Evolutionary conservation across 75 land plant genomes (phyloP).

Genomic region (Chamaecyparis obtusa): DNA sequence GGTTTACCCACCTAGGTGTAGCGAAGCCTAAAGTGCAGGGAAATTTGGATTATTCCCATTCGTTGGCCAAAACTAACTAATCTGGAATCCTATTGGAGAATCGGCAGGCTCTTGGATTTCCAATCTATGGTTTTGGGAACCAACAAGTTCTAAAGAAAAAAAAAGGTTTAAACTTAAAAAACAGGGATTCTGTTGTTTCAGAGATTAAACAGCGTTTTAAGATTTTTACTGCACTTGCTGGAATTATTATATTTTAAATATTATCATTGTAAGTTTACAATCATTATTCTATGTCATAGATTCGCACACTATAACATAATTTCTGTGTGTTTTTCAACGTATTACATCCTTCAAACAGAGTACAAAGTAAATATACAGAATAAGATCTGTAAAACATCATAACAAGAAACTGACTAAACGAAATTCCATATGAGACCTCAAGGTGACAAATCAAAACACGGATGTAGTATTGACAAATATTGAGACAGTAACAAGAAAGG

Average conservation of each 20-base stretch:
- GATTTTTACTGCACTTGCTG: background rate
- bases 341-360: background rate
- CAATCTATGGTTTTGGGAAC: no score
- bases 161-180: background rate
- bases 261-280: background rate
- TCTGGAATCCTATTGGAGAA: no score
- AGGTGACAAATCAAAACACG: background rate
- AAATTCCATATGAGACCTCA: background rate
- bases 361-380: background rate
- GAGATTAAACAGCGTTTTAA: background rate
- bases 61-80: no score
- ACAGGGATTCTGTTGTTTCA: background rate
- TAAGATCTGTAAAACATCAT: background rate
- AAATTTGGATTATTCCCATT: no score
- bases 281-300: background rate
- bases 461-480: background rate
- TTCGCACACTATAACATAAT: background rate
- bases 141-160: no score
- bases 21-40: no score
- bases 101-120: no score
- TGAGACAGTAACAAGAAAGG: background rate
- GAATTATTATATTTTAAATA: background rate
- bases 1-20: no score
- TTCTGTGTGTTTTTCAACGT: background rate
- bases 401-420: background rate